phyloP scores from a whole-genome alignment of 1,284 basidiomycete species.

The Ceratobasidium sp. region DNA sequence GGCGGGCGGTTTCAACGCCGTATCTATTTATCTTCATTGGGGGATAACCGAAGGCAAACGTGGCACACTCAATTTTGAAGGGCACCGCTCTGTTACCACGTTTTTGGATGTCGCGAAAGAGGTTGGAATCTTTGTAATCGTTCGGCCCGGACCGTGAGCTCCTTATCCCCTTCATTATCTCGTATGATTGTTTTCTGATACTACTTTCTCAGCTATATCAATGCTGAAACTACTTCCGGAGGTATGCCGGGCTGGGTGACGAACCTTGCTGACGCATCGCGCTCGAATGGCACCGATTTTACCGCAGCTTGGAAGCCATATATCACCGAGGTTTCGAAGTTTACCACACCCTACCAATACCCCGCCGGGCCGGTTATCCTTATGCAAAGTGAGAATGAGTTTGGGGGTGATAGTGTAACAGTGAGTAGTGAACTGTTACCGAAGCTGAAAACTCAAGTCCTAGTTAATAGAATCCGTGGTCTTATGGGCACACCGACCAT shows the following conservation, averaged over 20 bases:
- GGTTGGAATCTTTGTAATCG: slow-evolving; percentile 45
- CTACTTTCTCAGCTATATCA: slow-evolving; percentile 37
- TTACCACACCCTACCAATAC: slow-evolving; percentile 54
- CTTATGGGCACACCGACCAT: slow-evolving; percentile 35
- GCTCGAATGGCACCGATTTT: slow-evolving; percentile 40
- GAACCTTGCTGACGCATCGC: slow-evolving; percentile 4
- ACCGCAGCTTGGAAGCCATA: slow-evolving; percentile 45
- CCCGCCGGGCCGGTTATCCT: slow-evolving; percentile 37
- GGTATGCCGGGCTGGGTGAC: slow-evolving; percentile 46
- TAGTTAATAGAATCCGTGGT: too few relatives aligned
- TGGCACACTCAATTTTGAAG: slow-evolving; percentile 39
- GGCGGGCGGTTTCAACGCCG: slow-evolving; percentile 47
- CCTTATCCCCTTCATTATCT: background rate
- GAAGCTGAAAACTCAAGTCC: too few relatives aligned
- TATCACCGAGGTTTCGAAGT: slow-evolving; percentile 35
- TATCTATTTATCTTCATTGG: slow-evolving; percentile 45
- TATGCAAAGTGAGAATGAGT: slow-evolving; percentile 22
- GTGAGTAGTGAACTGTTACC: too few relatives aligned
- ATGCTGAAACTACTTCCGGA: slow-evolving; percentile 43
- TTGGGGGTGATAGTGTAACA: background rate
- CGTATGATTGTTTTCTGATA: background rate
- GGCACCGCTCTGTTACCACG: slow-evolving; percentile 34
- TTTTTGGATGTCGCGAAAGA: slow-evolving; percentile 42
- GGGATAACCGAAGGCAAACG: slow-evolving; percentile 40
- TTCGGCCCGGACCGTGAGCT: slow-evolving; percentile 52